These are phyloP conservation scores for Amanita thiersii DNA, from an alignment of 768 basidiomycete genomes.

Conservation along the genomic window DNA sequence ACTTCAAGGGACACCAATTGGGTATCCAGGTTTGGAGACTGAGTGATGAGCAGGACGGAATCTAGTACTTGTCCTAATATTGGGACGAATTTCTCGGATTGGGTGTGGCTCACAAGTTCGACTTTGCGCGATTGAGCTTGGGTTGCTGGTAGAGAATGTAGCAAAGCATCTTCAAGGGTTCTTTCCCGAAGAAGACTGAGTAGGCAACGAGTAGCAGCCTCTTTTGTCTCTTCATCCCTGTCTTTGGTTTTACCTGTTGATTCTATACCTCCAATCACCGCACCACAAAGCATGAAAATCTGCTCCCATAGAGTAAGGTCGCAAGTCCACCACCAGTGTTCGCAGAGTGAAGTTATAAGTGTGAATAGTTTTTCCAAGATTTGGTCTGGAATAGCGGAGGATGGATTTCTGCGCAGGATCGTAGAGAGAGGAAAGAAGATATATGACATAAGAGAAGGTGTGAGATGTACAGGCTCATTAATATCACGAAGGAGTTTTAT, in stretches of 20 bases:
- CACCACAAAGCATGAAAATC: slow-evolving; percentile 67
- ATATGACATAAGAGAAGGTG: slow-evolving; percentile 67
- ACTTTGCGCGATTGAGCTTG: slow-evolving; percentile 22
- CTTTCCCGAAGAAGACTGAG: slow-evolving; percentile 52
- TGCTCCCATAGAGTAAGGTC: slow-evolving; percentile 76
- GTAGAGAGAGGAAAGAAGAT: slow-evolving; percentile 82
- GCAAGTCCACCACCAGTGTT: slow-evolving; percentile 82
- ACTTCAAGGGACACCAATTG: slow-evolving; percentile 58
- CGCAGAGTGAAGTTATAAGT: slow-evolving; percentile 48
- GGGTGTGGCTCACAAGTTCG: slow-evolving; percentile 25
- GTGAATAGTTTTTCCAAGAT: slow-evolving; percentile 68
- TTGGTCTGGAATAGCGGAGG: slow-evolving; percentile 66
- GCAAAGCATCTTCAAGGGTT: slow-evolving; percentile 27
- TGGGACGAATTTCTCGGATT: slow-evolving; percentile 50
- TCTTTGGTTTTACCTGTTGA: slow-evolving; percentile 59
- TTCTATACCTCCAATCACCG: slow-evolving; percentile 57
- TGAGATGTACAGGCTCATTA: slow-evolving; percentile 23
- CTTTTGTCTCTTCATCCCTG: slow-evolving; percentile 76
- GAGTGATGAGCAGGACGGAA: slow-evolving; percentile 52
- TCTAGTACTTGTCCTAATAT: slow-evolving; percentile 80
- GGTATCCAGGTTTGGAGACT: slow-evolving; percentile 50
- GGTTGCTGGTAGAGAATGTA: slow-evolving; percentile 13
- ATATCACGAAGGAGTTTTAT: slow-evolving; percentile 32
- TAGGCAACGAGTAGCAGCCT: slow-evolving; percentile 66
- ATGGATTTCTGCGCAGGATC: slow-evolving; percentile 70